Conservation (phyloP, 208 protist species). For the Angomonas ambiguus region DNA sequence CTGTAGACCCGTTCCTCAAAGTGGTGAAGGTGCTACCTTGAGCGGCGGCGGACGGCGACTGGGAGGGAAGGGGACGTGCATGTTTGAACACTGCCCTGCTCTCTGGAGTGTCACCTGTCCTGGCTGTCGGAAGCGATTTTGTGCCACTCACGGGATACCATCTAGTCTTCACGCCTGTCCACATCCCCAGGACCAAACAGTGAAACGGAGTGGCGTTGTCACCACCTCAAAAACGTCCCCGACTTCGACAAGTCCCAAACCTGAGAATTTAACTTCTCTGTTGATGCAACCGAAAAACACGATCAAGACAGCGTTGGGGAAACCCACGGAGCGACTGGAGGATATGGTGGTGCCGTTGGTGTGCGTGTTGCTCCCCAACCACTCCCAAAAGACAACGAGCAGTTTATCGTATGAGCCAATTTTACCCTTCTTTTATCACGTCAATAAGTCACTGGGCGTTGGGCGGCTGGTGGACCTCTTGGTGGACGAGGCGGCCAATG, state of each 20-base stretch:
- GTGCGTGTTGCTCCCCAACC: constrained; percentile 26
- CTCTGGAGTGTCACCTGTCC: constrained; percentile 47
- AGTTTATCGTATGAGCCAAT: constrained; percentile 15
- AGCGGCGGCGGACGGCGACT: constrained; percentile 17
- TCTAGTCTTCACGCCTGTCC: constrained; percentile 27
- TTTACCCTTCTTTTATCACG: constrained; percentile 68
- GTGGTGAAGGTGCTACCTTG: neutral
- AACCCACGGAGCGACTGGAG: constrained; percentile 36
- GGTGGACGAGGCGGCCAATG: constrained; percentile 47
- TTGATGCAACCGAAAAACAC: constrained; percentile 46
- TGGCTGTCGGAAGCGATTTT: constrained; percentile 59
- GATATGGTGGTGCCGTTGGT: constrained; percentile 65
- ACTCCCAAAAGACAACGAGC: neutral
- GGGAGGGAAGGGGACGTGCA: constrained; percentile 34
- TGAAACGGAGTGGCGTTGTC: neutral
- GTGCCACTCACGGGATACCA: constrained; percentile 63
- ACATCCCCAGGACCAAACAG: constrained; percentile 6
- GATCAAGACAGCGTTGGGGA: constrained; percentile 49
- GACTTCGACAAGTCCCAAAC: neutral
- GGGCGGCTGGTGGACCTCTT: constrained; percentile 59
- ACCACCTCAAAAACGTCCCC: neutral
- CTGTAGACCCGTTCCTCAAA: constrained; percentile 33
- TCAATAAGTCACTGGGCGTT: constrained; percentile 42
- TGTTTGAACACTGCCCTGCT: constrained; percentile 34
- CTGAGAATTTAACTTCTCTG: constrained; percentile 24